Conservation (phyloP, 1,139 yeast genomes). For the Lodderomyces orthopsilosis region DNA sequence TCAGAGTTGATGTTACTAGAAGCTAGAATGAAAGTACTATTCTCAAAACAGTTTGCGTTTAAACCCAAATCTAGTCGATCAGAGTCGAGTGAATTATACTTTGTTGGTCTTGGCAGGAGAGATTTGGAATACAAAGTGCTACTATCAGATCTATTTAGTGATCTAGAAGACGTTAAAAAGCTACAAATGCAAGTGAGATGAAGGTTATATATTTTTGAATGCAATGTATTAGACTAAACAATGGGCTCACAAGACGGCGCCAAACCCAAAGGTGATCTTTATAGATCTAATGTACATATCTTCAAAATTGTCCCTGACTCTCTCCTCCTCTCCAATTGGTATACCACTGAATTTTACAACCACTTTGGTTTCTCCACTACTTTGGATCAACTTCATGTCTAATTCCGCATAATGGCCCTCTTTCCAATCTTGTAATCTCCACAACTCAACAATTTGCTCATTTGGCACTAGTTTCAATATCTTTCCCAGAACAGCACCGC, state of each 20-base stretch:
- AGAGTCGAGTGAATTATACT: conserved; percentile 41
- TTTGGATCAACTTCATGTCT: conserved; percentile 66
- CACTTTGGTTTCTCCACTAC: conserved; percentile 77
- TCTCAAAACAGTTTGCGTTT: conserved; percentile 30
- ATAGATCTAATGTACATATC: conserved; percentile 85
- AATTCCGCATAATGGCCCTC: conserved; percentile 73
- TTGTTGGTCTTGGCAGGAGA: conserved; percentile 26
- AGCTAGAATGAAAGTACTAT: conserved; percentile 24
- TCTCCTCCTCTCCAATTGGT: conserved; percentile 95
- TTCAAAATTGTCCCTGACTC: conserved; percentile 80
- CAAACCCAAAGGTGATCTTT: conserved; percentile 90
- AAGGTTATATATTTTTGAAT: not conserved
- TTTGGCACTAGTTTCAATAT: conserved; percentile 57
- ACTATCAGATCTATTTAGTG: conserved; percentile 5
- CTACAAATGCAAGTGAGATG: not conserved
- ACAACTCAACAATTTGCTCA: conserved; percentile 62
- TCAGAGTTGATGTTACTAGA: conserved; percentile 32
- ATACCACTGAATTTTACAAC: conserved; percentile 83
- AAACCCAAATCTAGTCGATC: conserved; percentile 40
- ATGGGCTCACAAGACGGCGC: conserved; percentile 69
- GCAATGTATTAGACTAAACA: not conserved
- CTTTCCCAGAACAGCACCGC: conserved; percentile 83
- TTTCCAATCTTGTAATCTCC: conserved; percentile 93
- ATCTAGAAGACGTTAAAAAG: not conserved
- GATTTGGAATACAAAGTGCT: conserved; percentile 6